Percentiles rank a stretch among this genome's conserved stretches.
Conservation (phyloP, 371 early-diverging fungal genomes). For the Apophysomyces trapeziformis region DNA sequence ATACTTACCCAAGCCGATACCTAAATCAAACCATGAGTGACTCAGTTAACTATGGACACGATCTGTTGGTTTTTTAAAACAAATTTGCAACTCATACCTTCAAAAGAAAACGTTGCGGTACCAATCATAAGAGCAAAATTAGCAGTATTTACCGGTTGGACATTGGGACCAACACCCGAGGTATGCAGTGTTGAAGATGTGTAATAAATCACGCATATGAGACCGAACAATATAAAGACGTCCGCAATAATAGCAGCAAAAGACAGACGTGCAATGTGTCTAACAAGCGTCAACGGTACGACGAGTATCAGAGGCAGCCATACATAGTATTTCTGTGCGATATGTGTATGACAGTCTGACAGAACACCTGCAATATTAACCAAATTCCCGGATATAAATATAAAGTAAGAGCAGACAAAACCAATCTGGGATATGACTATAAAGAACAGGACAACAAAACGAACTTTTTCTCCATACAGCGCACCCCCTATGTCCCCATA, state of each 20-base stretch:
- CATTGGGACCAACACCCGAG: constrained; percentile 43
- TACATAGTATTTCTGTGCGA: constrained; percentile 53
- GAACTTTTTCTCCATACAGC: constrained; percentile 64
- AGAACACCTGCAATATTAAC: constrained; percentile 46
- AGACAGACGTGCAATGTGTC: constrained; percentile 68
- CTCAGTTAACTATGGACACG: neutral
- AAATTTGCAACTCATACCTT: constrained; percentile 43
- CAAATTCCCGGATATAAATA: constrained; percentile 52
- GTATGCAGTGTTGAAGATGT: constrained; percentile 29
- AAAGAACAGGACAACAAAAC: constrained; percentile 59
- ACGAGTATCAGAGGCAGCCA: constrained; percentile 62
- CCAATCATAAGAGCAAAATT: constrained; percentile 75
- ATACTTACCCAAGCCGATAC: constrained; percentile 66
- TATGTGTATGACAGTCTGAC: constrained; percentile 37
- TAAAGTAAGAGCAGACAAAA: constrained; percentile 53
- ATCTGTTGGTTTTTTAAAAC: neutral
- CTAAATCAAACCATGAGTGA: neutral
- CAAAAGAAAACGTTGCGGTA: constrained; percentile 80
- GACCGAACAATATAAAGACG: constrained; percentile 70
- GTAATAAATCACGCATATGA: constrained; percentile 50
- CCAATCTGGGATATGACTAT: constrained; percentile 73
- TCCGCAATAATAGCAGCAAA: constrained; percentile 73
- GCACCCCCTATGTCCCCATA: constrained; percentile 81
- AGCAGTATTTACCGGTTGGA: constrained; percentile 58
- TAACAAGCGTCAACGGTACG: constrained; percentile 69